Evolutionary conservation across 2,329 filamentous ascomycete species (phyloP), one percentile per base, ranked within the genome.

Genomic region (Arthroderma uncinatum): DNA sequence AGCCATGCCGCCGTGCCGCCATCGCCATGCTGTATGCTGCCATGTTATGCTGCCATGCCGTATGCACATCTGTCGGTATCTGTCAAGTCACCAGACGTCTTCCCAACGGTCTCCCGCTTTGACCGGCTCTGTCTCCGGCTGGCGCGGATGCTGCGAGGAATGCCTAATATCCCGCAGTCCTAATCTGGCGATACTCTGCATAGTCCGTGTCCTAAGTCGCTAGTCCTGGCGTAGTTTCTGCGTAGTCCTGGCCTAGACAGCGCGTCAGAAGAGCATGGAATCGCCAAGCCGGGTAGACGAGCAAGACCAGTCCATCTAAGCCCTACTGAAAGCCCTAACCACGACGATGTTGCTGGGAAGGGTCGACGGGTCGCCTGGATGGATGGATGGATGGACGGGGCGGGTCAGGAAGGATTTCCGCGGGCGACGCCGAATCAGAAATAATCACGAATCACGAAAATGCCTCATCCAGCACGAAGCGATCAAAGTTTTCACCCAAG

Each of bases 401-500:
- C 44, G 44, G 44, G 23, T 48, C 44, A 48, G 44, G 44, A 48
- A 48, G 44, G 44, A 48, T 48, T 48, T 48, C 44, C 44, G 44
- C 44, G 44, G 42, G 44, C 23, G 21, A 47, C 21, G 21, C 6
- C 12, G 19, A 47, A 21, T 12, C 21, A 44, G 21, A 21, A 47
- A 47, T 25, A n/a, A 25, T 28, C 44, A 30, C 44, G 44, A 48
- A 48, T 48, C 44, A 48, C 44, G 44, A 28, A 48, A 48, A 48
- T 48, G 44, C 44, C 44, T 28, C 44, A 48, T 23, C 19, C 21
- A 12, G n/a, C 44, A 12, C 44, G 21, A 21, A 30, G 12, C 14
- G 5, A 30, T 48, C 44, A 48, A 48, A 48, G 44, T 48, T 48
- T 48, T 48, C 44, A 48, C 23, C 44, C 44, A 48, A 14, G 19